phyloP scores from a whole-genome alignment of 2,329 filamentous ascomycete species.

The Apiospora arundinis region DNA sequence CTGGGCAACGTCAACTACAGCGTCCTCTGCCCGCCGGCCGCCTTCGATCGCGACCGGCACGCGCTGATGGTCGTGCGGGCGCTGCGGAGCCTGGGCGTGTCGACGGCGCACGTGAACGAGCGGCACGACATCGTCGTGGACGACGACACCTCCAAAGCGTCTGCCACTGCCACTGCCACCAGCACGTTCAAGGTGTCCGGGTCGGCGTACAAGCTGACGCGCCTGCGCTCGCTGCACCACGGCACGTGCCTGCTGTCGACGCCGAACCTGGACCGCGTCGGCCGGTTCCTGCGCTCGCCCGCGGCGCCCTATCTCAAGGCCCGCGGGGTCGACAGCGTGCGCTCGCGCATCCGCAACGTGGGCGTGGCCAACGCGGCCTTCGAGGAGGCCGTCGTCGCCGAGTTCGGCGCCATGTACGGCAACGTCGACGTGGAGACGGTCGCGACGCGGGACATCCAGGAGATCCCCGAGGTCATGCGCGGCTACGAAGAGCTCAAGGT shows the following conservation, averaged over 20 bases:
- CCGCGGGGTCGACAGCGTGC: conserved; percentile 89
- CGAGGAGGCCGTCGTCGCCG: conserved; percentile 61
- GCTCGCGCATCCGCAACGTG: conserved; percentile 83
- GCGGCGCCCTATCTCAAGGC: conserved; percentile 78
- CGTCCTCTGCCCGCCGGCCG: conserved; percentile 79
- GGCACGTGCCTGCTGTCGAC: conserved; percentile 86
- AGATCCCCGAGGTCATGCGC: conserved; percentile 61
- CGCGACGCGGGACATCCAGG: conserved; percentile 54
- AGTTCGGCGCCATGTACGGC: conserved; percentile 74
- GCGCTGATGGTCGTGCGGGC: conserved; percentile 94
- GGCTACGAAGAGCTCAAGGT: conserved; percentile 69
- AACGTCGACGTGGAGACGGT: conserved; percentile 45
- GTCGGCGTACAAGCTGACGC: conserved; percentile 92
- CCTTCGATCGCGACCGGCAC: conserved; percentile 85
- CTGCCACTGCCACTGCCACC: too few species aligned
- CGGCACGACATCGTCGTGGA: conserved; percentile 85
- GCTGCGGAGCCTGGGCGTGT: conserved; percentile 64
- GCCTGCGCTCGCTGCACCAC: conserved; percentile 84
- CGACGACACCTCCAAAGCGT: conserved; percentile 21
- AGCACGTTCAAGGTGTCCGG: conserved; percentile 87
- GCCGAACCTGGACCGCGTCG: conserved; percentile 74
- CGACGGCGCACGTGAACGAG: conserved; percentile 77
- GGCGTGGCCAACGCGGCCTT: conserved; percentile 57
- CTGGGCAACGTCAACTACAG: conserved; percentile 93
- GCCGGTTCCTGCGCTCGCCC: conserved; percentile 76